Evolutionary conservation across 1,284 basidiomycete genomes (phyloP).

Genomic region (Microbotryum intermedium): DNA sequence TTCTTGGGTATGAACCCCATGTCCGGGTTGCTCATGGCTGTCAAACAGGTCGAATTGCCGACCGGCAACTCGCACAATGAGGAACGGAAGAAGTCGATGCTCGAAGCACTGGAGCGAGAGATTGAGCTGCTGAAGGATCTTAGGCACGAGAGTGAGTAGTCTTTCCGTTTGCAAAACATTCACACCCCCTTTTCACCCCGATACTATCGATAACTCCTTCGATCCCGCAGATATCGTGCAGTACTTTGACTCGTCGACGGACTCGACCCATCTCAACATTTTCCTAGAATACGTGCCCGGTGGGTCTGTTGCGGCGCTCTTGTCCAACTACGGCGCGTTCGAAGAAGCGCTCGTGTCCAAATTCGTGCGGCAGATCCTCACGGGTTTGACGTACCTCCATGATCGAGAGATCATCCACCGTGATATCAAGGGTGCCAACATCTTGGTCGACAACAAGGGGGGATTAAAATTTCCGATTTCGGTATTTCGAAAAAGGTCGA

Average conservation of each 20-base stretch:
- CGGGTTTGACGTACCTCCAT: constrained; percentile 86
- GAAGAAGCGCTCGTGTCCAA: constrained; percentile 90
- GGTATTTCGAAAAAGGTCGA: constrained; percentile 98
- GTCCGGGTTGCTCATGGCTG: constrained; percentile 91
- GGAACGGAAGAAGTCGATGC: constrained; percentile 89
- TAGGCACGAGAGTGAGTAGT: constrained; percentile 62
- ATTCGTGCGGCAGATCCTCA: constrained; percentile 88
- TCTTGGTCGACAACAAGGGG: constrained; percentile 98
- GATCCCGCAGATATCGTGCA: constrained; percentile 67
- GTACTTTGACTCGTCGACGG: constrained; percentile 80
- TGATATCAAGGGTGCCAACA: constrained; percentile 97
- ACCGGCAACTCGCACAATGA: constrained; percentile 78
- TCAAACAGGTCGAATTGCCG: constrained; percentile 96
- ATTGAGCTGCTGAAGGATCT: constrained; percentile 92
- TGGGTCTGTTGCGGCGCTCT: constrained; percentile 84
- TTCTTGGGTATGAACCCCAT: constrained; percentile 94
- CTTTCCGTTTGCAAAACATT: background rate
- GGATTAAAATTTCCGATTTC: constrained; percentile 97
- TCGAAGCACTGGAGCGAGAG: constrained; percentile 87
- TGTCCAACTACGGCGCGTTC: constrained; percentile 92
- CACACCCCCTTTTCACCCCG: background rate
- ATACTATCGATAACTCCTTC: background rate
- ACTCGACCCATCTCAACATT: constrained; percentile 86
- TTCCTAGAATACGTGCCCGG: constrained; percentile 99
- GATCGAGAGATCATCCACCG: constrained; percentile 92